phyloP scores from a whole-genome alignment of 768 basidiomycete species.

The Russula dissimulans region DNA sequence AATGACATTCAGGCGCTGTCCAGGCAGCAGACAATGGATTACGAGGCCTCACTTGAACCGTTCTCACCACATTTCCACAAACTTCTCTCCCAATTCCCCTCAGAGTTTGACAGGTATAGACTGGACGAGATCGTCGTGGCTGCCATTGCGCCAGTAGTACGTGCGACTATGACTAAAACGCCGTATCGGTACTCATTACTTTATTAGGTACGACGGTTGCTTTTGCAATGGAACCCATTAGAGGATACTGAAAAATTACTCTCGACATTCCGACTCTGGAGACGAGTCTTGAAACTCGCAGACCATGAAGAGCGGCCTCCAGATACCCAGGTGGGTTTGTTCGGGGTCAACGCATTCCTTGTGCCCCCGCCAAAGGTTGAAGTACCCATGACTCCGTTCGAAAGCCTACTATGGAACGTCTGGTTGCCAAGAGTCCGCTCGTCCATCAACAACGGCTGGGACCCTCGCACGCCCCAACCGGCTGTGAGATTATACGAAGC shows the following conservation, averaged over 20 bases:
- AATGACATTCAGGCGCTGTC: slow-evolving; percentile 59
- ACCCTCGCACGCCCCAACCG: slow-evolving; percentile 57
- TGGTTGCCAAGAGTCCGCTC: slow-evolving; percentile 96
- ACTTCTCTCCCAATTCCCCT: slow-evolving; percentile 56
- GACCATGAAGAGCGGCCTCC: slow-evolving; percentile 33
- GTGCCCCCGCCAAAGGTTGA: slow-evolving; percentile 31
- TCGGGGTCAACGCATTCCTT: slow-evolving; percentile 38
- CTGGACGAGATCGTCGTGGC: slow-evolving; percentile 92
- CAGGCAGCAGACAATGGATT: slow-evolving; percentile 51
- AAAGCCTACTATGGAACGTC: slow-evolving; percentile 86
- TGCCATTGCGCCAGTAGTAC: slow-evolving; percentile 72
- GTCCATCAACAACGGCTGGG: slow-evolving; percentile 92
- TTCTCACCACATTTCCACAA: slow-evolving; percentile 67
- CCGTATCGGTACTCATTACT: background rate
- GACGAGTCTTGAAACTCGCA: slow-evolving; percentile 54
- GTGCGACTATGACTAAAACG: slow-evolving; percentile 16
- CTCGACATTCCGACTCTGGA: slow-evolving; percentile 62
- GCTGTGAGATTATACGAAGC: slow-evolving; percentile 78
- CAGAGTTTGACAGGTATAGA: slow-evolving; percentile 68
- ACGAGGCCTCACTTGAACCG: slow-evolving; percentile 64
- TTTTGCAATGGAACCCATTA: slow-evolving; percentile 77
- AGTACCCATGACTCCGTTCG: slow-evolving; percentile 86
- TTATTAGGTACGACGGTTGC: slow-evolving; percentile 54
- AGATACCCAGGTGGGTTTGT: slow-evolving; percentile 43
- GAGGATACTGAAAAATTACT: slow-evolving; percentile 60